Evolutionary conservation across 2,329 filamentous ascomycete genomes (phyloP), one percentile per base, ranked within the genome.

Genomic region (Uncinocarpus reesii): DNA sequence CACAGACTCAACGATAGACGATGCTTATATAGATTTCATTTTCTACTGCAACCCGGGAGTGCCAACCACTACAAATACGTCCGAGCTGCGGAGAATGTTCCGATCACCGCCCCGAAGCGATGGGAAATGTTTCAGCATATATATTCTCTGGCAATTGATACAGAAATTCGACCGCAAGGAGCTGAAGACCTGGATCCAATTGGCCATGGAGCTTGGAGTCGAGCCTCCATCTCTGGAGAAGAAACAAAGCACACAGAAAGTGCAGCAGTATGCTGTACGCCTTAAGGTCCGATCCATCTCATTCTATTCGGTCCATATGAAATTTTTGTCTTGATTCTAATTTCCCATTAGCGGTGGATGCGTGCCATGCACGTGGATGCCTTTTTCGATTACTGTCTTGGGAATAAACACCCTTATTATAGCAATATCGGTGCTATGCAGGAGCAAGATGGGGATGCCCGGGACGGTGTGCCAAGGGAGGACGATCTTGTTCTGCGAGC

Each of bases 291-390:
- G 67, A 60, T 26, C 26, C 31, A 26, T 15, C 15, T 24, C 13
- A 47, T 21, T 24, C 26, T 15, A 42, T 16, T 8, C n/a, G n/a
- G 35, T 42, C 37, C 50, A 55, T 51, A 57, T 42, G 1, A 42
- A 29, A 37, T 38, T 24, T 28, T 11, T 24, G 31, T 29, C 10
- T 23, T 34, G 36, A 37, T 38, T 42, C 49, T 52, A 44, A 48
- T 48, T 4, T 47, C 23, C 24, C 13, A 44, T 32, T 58, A 86
- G 85, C 82, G 90, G 61, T 95, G 89, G 89, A 92, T 95, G 86
- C 86, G 87, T 62, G 89, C 88, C 4, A 90, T 94, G 84, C 89
- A 95, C 63, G 80, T 95, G 45, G 86, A 94, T 71, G 85, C 87
- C 8, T 95, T 95, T 63, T 95, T 95, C 60, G 87, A 94, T 62